These are phyloP conservation scores for Yamadazyma ubonensis DNA, from an alignment of 805 yeast genomes.

Conservation along the genomic window DNA sequence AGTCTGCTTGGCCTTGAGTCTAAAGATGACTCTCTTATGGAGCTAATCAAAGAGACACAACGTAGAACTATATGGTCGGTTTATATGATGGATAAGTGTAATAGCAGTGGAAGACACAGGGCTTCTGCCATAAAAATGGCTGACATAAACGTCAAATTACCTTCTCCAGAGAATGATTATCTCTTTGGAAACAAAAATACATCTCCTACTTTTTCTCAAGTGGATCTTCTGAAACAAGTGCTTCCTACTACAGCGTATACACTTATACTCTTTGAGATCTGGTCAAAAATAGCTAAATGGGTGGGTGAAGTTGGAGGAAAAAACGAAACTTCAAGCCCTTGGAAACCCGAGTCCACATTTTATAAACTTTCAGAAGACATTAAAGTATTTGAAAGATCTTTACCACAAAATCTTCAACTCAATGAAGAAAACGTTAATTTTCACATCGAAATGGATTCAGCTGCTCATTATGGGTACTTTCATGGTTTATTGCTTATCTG, in stretches of 20 bases:
- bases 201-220: neutral
- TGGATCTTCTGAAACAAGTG: neutral
- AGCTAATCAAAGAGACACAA: conserved; percentile 29
- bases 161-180: conserved; percentile 32
- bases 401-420: conserved; percentile 26
- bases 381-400: conserved; percentile 19
- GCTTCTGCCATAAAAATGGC: conserved; percentile 32
- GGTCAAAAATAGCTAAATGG: conserved; percentile 40
- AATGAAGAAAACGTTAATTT: conserved; percentile 24
- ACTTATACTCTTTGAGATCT: conserved; percentile 33
- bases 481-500: conserved; percentile 32
- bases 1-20: neutral
- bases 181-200: conserved; percentile 21
- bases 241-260: conserved; percentile 28
- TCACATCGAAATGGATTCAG: conserved; percentile 28
- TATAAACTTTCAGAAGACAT: conserved; percentile 24
- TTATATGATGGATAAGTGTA: conserved; percentile 43
- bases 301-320: conserved; percentile 34
- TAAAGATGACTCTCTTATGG: conserved; percentile 14
- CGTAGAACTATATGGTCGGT: conserved; percentile 41
- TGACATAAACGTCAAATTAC: conserved; percentile 30
- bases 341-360: conserved; percentile 27
- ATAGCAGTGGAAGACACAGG: conserved; percentile 34
- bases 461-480: conserved; percentile 34
- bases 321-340: conserved; percentile 28